These are phyloP conservation scores for Solanum commersonii DNA, from an alignment of 257 asterid species.

Conservation along the genomic window DNA sequence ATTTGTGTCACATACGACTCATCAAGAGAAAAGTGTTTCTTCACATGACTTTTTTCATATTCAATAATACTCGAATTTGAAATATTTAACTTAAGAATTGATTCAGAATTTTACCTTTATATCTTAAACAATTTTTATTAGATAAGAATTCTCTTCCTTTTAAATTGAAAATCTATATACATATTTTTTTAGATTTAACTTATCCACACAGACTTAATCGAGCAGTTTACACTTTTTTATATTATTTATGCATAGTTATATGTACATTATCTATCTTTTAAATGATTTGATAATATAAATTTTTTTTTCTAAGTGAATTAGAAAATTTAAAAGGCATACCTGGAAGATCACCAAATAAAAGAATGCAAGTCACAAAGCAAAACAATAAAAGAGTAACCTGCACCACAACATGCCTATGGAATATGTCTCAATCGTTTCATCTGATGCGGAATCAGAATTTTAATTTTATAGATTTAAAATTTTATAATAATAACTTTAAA, in stretches of 20 bases:
- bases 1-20: not conserved
- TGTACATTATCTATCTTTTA: not conserved
- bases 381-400: not conserved
- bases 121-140: not conserved
- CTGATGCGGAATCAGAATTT: fast-evolving
- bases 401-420: too few relatives aligned
- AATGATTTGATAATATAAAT: not conserved
- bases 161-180: not conserved
- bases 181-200: not conserved
- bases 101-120: not conserved
- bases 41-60: not conserved
- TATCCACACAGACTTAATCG: not conserved
- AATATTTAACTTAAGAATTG: not conserved
- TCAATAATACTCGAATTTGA: not conserved
- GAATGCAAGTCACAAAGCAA: too few relatives aligned
- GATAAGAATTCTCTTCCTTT: not conserved
- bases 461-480: too few relatives aligned
- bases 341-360: too few relatives aligned
- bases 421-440: too few relatives aligned
- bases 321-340: too few relatives aligned
- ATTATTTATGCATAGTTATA: not conserved
- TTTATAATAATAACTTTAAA: not conserved
- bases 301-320: too few relatives aligned
- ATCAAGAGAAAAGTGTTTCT: not conserved
- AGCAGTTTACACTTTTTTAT: not conserved